Base-by-base conservation (phyloP, 2,329 filamentous ascomycete species). In the Sporothrix curviconia region DNA sequence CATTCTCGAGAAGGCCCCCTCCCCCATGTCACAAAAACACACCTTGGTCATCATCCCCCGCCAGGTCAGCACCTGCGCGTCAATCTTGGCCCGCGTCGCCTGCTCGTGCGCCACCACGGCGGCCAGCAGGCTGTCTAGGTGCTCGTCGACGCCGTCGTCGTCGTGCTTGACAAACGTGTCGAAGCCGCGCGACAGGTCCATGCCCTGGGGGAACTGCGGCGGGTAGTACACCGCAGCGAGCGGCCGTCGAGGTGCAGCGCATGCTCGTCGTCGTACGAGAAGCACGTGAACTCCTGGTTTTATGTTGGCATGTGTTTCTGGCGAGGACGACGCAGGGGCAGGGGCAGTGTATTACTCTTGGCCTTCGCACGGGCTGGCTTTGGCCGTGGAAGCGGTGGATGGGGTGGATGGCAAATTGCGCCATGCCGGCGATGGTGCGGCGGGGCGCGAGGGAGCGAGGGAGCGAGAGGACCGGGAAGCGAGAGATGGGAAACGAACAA, bases 21-120 rank as follows among this genome's bases (percentile, higher is more conserved):
- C 28, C 8, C 3, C 19, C 15, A 3, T 11, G 4, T 11, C 11
- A 19, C 28, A 37, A n/a, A 24, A 3, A 4, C 4, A 30, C 12
- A 92, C 90, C 80, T 96, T 99, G 61, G 94, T 97, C 86, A 99
- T 92, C 90, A 97, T 96, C 37, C 94, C 94, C 66, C 94, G 80
- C 92, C 92, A 99, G 1, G 92, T 97, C 53, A 97, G 79, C 46
- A 97, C 70, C 65, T 95, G 84, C 2, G 87, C 86, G 60, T 91
- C 85, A 32, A 86, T 84, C 67, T 80, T 85, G 66, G 82, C 78
- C 2, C 82, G 80, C 0, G 79, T 82, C 63, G 84, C 77, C 69
- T 85, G 78, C 72, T 97, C 94, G 63, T 89, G 78, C 25, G 81
- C 79, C 50, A 84, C 77, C 46, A 99, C 83, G 1, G 91, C 86